phyloP scores from a whole-genome alignment of 1,284 basidiomycete species.

The Rhodotorula sp. region DNA sequence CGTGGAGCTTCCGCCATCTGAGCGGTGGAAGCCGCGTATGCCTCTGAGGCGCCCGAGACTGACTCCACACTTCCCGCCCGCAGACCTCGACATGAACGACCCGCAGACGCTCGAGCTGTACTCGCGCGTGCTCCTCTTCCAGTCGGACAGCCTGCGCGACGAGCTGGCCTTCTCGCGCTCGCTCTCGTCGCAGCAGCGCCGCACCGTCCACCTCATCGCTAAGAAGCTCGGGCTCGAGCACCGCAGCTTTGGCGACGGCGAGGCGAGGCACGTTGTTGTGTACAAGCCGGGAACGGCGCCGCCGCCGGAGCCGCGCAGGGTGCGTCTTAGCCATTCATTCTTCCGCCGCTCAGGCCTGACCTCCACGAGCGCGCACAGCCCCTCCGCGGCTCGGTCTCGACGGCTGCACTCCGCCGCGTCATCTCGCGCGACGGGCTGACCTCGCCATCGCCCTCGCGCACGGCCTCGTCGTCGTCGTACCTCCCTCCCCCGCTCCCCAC shows the following conservation, averaged over 20 bases:
- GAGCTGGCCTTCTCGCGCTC: slow-evolving; percentile 92
- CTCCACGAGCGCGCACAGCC: slow-evolving; percentile 43
- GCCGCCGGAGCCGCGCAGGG: not conserved
- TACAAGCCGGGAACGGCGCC: slow-evolving; percentile 57
- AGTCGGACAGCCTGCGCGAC: slow-evolving; percentile 96
- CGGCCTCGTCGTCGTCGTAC: slow-evolving; percentile 7
- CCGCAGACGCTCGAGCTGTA: slow-evolving; percentile 94
- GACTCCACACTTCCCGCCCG: slow-evolving; percentile 38
- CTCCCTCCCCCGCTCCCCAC: not conserved
- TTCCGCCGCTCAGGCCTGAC: not conserved
- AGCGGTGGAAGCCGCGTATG: not conserved
- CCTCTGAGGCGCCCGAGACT: not conserved
- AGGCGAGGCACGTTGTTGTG: slow-evolving; percentile 89
- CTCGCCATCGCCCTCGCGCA: slow-evolving; percentile 5
- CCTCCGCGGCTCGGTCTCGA: slow-evolving; percentile 61
- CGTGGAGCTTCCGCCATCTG: too few species aligned
- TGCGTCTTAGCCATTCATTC: not conserved
- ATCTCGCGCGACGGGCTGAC: slow-evolving; percentile 64
- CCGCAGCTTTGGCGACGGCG: slow-evolving; percentile 88
- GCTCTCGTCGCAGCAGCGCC: slow-evolving; percentile 78
- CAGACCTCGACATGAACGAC: slow-evolving; percentile 92
- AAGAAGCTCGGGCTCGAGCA: slow-evolving; percentile 94
- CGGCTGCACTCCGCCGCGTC: slow-evolving; percentile 65
- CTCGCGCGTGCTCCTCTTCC: slow-evolving; percentile 93
- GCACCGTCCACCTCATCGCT: slow-evolving; percentile 93